Conservation (phyloP, 129 eudicot genomes). For the Arctium minus region DNA sequence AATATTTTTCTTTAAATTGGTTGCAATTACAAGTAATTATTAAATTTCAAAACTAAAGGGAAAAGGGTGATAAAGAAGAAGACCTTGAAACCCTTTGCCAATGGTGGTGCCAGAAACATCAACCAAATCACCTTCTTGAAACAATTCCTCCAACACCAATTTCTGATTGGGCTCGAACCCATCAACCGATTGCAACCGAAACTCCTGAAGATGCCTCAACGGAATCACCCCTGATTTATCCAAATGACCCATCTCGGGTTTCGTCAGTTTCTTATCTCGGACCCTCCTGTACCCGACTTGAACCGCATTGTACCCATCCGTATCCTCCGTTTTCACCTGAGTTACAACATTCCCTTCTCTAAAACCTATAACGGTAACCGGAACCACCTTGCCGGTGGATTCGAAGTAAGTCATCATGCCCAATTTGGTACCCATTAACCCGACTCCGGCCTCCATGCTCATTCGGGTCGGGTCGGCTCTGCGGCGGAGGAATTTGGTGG, state of each 20-base stretch:
- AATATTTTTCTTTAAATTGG: background rate
- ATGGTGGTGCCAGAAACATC: constrained; percentile 94
- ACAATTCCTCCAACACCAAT: constrained; percentile 63
- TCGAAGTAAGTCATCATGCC: constrained; percentile 97
- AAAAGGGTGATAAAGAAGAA: background rate
- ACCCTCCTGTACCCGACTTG: constrained; percentile 93
- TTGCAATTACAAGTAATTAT: background rate
- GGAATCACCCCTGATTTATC: constrained; percentile 85
- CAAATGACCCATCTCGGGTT: constrained; percentile 88
- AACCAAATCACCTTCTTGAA: constrained; percentile 88
- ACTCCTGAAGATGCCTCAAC: constrained; percentile 86
- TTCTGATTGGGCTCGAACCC: constrained; percentile 70
- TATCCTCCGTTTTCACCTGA: constrained; percentile 78
- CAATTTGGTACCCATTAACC: constrained; percentile 85
- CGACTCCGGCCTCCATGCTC: constrained; percentile 84
- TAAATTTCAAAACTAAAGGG: background rate
- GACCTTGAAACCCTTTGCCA: constrained; percentile 99
- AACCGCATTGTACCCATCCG: constrained; percentile 91
- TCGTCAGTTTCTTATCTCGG: constrained; percentile 73
- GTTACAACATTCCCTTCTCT: constrained; percentile 91
- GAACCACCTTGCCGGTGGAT: constrained; percentile 66
- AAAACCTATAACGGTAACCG: constrained; percentile 90
- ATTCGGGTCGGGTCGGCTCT: constrained; percentile 12
- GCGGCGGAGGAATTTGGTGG: constrained; percentile 24
- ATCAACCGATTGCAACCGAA: constrained; percentile 55